Conservation (phyloP, 192 early-diverging fungal genomes). For the Linnemannia exigua region DNA sequence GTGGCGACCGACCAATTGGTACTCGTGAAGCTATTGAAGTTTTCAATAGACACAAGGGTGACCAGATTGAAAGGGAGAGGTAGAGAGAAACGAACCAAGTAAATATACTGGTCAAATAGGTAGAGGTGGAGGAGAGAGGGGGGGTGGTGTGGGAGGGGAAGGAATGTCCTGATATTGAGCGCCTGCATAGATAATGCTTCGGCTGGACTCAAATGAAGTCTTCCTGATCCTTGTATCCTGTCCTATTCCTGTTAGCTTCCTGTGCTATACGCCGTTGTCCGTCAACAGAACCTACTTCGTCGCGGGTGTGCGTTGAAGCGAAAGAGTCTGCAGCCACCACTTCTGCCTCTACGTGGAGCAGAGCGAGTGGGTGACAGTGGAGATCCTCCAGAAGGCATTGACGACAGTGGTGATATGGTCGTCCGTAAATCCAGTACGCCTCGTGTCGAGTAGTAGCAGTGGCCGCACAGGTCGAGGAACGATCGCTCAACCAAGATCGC, state of each 20-base stretch:
- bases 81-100: conserved; percentile 58
- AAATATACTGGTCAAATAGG: conserved; percentile 59
- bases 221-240: background rate
- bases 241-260: background rate
- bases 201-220: background rate
- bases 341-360: background rate
- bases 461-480: background rate
- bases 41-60: conserved; percentile 33
- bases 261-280: background rate
- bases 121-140: conserved; percentile 9
- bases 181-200: background rate
- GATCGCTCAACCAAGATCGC: background rate
- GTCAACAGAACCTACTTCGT: background rate
- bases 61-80: conserved; percentile 33
- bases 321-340: background rate
- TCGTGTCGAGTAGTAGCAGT: background rate
- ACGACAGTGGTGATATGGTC: background rate
- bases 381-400: background rate
- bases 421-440: background rate
- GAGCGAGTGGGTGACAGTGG: background rate
- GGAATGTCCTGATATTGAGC: conserved; percentile 9
- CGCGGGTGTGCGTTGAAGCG: background rate
- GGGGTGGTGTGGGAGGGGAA: background rate
- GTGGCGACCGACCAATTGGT: conserved; percentile 94
- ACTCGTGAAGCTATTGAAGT: conserved; percentile 64